Evolutionary conservation across 2,329 filamentous ascomycete species (phyloP), one percentile per base, ranked within the genome.

Genomic region (Rutstroemia sydowiana): DNA sequence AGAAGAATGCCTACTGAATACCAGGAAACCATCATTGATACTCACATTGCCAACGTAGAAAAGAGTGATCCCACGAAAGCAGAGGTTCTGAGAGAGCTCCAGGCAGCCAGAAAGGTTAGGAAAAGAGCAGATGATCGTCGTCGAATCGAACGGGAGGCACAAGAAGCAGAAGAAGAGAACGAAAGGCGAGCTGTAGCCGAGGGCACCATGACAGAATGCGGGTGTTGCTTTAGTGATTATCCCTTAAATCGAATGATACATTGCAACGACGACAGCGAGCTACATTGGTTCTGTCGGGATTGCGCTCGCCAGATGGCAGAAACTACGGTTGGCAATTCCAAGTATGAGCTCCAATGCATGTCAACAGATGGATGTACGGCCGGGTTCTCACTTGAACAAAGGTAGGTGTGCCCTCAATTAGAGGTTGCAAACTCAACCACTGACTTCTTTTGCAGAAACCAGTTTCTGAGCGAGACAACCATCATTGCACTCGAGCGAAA

Each of bases 261-360:
- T 57, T 95, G 89, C 65, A 69, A 80, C 46, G 69, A 79, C 48
- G 72, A 76, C 0, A 60, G 64, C 0, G 58, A 69, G 2, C 36
- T 59, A 7, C 69, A 71, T 55, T 79, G 77, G 63, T 91, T 92
- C 66, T 95, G 89, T 66, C 72, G 73, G 43, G 68, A 70, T 1
- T 95, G 89, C 63, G 75, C 82, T 5, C 78, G 73, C 52, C 76
- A 68, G 20, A 82, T 82, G 55, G 85, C 88, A 4, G 81, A 88
- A 61, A 78, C 71, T 6, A 76, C 84, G 57, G 76, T 95, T 48
- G 88, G 87, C 1, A 71, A 81, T 20, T 78, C 78, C n/a, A 83
- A 80, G 56, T 85, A 87, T 63, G 72, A 81, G 42, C 72, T 93
- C 18, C 66, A 68, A 2, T 95, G 89, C 67, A 84, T 91, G 73